These are phyloP conservation scores for Parachaetomium inaequale DNA, from an alignment of 495 filamentous ascomycete species.

Conservation along the genomic window DNA sequence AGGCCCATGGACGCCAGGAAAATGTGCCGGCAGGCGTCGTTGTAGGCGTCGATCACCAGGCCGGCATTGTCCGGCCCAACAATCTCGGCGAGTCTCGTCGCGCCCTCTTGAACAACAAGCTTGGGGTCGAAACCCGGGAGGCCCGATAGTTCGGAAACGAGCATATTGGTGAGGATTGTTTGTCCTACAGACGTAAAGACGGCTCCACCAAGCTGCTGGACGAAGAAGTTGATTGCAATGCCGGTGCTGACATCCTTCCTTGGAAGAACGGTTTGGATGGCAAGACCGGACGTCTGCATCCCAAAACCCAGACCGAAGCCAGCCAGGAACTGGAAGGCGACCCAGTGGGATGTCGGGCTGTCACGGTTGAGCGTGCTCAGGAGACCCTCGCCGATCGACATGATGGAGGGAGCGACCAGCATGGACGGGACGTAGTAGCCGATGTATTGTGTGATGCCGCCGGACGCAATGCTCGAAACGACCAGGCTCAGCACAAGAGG, in stretches of 20 bases:
- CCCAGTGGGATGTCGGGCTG: slow-evolving; percentile 57
- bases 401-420: slow-evolving; percentile 53
- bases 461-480: slow-evolving; percentile 47
- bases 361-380: slow-evolving; percentile 59
- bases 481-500: slow-evolving; percentile 54
- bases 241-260: slow-evolving; percentile 58
- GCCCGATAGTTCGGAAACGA: slow-evolving; percentile 46
- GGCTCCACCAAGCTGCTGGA: slow-evolving; percentile 63
- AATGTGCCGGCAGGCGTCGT: slow-evolving; percentile 50
- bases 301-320: slow-evolving; percentile 69
- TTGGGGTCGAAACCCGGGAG: slow-evolving; percentile 46
- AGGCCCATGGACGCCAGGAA: slow-evolving; percentile 54
- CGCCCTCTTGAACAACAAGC: slow-evolving; percentile 53
- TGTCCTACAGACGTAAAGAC: slow-evolving; percentile 64
- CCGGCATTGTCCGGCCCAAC: slow-evolving; percentile 43
- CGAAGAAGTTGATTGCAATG: slow-evolving; percentile 61
- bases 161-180: slow-evolving; percentile 58
- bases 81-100: slow-evolving; percentile 48
- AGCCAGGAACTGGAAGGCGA: slow-evolving; percentile 67
- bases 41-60: slow-evolving; percentile 53
- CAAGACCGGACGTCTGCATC: slow-evolving; percentile 65
- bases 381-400: slow-evolving; percentile 64
- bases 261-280: slow-evolving; percentile 59
- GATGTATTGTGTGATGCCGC: slow-evolving; percentile 49
- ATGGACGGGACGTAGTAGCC: slow-evolving; percentile 71